These are phyloP conservation scores for Friedmanniomyces simplex DNA, from an alignment of 495 filamentous ascomycete genomes.

Conservation along the genomic window DNA sequence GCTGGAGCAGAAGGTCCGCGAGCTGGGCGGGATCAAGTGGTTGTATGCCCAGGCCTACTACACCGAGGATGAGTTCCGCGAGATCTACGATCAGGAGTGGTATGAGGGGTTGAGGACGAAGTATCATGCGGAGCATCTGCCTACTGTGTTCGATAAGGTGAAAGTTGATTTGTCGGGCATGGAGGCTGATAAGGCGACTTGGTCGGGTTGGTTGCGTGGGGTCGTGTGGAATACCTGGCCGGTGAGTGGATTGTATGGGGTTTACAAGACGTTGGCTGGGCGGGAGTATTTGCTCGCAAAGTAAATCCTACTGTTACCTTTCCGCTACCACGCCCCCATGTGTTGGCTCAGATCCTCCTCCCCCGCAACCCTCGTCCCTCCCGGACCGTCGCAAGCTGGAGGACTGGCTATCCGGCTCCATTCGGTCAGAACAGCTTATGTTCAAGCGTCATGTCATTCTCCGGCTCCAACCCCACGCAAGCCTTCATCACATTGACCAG, in stretches of 20 bases:
- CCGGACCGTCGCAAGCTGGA: too few species aligned
- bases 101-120: constrained; percentile 44
- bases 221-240: constrained; percentile 15
- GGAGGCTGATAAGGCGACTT: not conserved
- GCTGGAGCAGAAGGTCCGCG: constrained; percentile 21
- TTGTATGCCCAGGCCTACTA: constrained; percentile 51
- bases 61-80: constrained; percentile 44
- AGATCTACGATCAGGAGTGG: constrained; percentile 39
- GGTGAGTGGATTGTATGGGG: constrained; percentile 18
- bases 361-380: too few species aligned
- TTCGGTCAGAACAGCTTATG: constrained; percentile 94
- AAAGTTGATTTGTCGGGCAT: constrained; percentile 29
- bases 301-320: not conserved
- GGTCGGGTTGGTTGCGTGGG: constrained; percentile 4
- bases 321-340: too few species aligned
- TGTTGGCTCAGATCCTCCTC: too few species aligned
- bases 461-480: constrained; percentile 92
- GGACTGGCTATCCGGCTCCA: too few species aligned
- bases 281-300: constrained; percentile 17
- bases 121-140: constrained; percentile 42
- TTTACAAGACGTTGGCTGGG: constrained; percentile 5
- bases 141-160: constrained; percentile 49
- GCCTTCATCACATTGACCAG: constrained; percentile 98
- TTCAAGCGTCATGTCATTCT: constrained; percentile 98
- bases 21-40: constrained; percentile 26